Evolutionary conservation across 768 basidiomycete species (phyloP).

Genomic region (Psilocybe subaeruginosa): DNA sequence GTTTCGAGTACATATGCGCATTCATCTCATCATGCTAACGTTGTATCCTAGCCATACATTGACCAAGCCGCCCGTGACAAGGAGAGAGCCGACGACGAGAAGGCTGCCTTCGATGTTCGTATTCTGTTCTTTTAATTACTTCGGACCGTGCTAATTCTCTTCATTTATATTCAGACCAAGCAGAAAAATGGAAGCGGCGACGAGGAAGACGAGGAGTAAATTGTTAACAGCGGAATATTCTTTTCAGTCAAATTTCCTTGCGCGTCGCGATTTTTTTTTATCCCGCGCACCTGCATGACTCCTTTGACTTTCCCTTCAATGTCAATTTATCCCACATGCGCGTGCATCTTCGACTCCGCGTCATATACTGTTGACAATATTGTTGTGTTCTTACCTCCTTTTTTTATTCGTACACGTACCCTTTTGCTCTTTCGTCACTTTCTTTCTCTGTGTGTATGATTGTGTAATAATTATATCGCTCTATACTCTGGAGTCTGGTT

Average conservation of each 20-base stretch:
- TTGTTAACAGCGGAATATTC: not conserved
- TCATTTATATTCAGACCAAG: slow-evolving; percentile 21
- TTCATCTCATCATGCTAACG: slow-evolving; percentile 11
- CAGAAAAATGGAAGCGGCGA: slow-evolving; percentile 34
- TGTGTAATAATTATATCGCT: slow-evolving; percentile 23
- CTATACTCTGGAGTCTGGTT: not conserved
- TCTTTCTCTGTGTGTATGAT: slow-evolving; percentile 18
- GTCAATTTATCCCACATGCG: not conserved
- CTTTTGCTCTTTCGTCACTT: slow-evolving; percentile 6
- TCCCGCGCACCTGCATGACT: slow-evolving; percentile 1
- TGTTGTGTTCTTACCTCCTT: slow-evolving; percentile 1
- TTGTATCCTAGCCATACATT: slow-evolving; percentile 70
- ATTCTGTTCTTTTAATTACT: not conserved
- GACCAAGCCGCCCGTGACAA: slow-evolving; percentile 90
- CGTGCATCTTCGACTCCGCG: slow-evolving; percentile 2
- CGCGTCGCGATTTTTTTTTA: slow-evolving; percentile 1
- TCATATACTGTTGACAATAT: slow-evolving; percentile 12
- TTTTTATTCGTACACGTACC: slow-evolving; percentile 7
- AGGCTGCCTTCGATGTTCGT: slow-evolving; percentile 53
- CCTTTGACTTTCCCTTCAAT: slow-evolving; percentile 3
- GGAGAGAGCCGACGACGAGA: slow-evolving; percentile 82
- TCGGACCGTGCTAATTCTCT: not conserved
- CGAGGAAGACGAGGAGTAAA: slow-evolving; percentile 39
- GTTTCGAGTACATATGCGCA: slow-evolving; percentile 18
- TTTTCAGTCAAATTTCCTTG: not conserved